These are phyloP conservation scores for Sarocladiaceae sp. DNA, from an alignment of 2,329 filamentous ascomycete species.

Conservation along the genomic window DNA sequence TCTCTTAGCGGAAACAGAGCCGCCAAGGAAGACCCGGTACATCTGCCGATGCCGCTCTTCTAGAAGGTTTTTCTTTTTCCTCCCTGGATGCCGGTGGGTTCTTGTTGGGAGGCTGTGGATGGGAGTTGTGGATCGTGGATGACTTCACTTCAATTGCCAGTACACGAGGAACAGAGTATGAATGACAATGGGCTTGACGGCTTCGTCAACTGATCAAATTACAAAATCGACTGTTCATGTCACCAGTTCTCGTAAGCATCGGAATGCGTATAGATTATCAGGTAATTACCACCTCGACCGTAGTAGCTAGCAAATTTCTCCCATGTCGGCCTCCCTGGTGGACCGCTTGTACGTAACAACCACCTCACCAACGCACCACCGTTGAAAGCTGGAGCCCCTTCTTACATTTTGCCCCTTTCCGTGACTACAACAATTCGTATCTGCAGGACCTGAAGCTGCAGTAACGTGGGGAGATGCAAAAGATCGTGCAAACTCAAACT, in stretches of 20 bases:
- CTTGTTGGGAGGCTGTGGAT: not conserved
- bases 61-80: not conserved
- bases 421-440: no score
- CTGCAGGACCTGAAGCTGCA: no score
- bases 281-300: no score
- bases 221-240: no score
- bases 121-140: no score
- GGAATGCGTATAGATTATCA: no score
- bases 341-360: slow-evolving; percentile 8
- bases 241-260: no score
- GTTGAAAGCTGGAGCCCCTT: not conserved
- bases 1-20: not conserved
- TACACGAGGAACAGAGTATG: no score
- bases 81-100: not conserved
- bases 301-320: not conserved
- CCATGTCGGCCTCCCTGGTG: not conserved
- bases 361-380: not conserved
- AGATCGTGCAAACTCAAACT: not conserved
- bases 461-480: not conserved
- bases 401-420: not conserved
- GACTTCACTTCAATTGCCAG: no score
- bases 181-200: no score
- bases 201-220: no score
- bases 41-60: not conserved
- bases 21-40: not conserved